phyloP scores from a whole-genome alignment of 75 land plant genomes.

The Ceratopteris richardii region DNA sequence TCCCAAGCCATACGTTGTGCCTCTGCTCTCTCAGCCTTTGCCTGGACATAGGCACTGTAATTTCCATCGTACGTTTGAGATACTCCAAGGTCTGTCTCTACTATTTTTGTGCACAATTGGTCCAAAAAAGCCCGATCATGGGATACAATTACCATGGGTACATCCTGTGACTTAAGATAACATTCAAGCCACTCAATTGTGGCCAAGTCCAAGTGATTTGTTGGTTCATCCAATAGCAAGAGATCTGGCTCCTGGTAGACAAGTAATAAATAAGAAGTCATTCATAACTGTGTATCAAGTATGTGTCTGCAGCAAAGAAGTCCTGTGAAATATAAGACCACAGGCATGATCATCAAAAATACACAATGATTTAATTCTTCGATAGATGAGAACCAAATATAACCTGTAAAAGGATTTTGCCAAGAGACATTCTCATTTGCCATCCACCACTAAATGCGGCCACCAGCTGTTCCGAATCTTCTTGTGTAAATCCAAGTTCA shows the following conservation, averaged over 20 bases:
- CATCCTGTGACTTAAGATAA: constrained; percentile 73
- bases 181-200: constrained; percentile 96
- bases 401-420: constrained; percentile 94
- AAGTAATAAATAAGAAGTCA: background rate
- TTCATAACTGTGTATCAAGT: no score
- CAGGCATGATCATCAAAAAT: background rate
- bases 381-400: background rate
- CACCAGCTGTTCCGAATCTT: constrained; percentile 74
- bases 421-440: constrained; percentile 99
- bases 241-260: constrained; percentile 81
- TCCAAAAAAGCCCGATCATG: constrained; percentile 97
- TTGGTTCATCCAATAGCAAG: constrained; percentile 89
- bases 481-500: constrained; percentile 69
- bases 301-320: background rate
- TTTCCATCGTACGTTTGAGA: constrained; percentile 83
- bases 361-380: no score
- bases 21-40: constrained; percentile 79
- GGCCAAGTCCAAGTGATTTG: constrained; percentile 93
- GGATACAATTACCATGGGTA: constrained; percentile 96
- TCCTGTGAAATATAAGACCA: background rate
- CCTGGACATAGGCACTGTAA: constrained; percentile 64
- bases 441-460: constrained; percentile 93
- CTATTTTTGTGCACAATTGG: constrained; percentile 90
- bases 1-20: constrained; percentile 85
- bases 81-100: constrained; percentile 96